Percentiles rank a stretch among this genome's conserved stretches.
These are phyloP conservation scores for Sordaria brevicollis DNA, from an alignment of 495 filamentous ascomycete genomes.

Conservation along the genomic window DNA sequence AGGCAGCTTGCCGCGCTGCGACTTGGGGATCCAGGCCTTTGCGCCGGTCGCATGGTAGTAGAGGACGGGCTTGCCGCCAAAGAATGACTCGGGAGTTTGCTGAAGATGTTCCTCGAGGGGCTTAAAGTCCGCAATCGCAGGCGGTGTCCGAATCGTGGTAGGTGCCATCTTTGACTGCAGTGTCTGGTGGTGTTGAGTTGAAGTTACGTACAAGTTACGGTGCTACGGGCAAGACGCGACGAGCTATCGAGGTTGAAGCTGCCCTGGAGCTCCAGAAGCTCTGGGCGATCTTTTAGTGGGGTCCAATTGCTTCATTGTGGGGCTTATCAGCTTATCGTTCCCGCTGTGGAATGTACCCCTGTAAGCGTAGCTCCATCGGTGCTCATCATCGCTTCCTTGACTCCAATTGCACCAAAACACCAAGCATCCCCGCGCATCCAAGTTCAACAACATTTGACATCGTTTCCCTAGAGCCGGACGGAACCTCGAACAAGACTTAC, in stretches of 20 bases:
- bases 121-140: slow-evolving; percentile 47
- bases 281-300: slow-evolving; percentile 12
- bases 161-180: slow-evolving; percentile 25
- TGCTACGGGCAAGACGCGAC: not conserved
- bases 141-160: slow-evolving; percentile 30
- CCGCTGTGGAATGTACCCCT: not conserved
- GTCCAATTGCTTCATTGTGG: not conserved
- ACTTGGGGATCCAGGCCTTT: slow-evolving; percentile 44
- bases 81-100: slow-evolving; percentile 77
- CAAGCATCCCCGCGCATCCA: not conserved
- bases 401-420: not conserved
- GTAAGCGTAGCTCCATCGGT: not conserved
- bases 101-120: slow-evolving; percentile 70
- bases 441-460: not conserved
- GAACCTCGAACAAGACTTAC: not conserved
- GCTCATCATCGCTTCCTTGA: not conserved
- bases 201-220: not conserved
- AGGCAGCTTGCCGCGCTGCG: slow-evolving; percentile 34
- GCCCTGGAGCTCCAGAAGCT: not conserved
- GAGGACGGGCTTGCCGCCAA: slow-evolving; percentile 65
- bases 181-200: not conserved
- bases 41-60: slow-evolving; percentile 58
- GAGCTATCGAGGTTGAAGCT: slow-evolving; percentile 5
- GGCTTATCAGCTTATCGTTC: slow-evolving; percentile 11
- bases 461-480: not conserved